These are phyloP conservation scores for Eremomyces bilateralis DNA, from an alignment of 495 filamentous ascomycete genomes.

Conservation along the genomic window DNA sequence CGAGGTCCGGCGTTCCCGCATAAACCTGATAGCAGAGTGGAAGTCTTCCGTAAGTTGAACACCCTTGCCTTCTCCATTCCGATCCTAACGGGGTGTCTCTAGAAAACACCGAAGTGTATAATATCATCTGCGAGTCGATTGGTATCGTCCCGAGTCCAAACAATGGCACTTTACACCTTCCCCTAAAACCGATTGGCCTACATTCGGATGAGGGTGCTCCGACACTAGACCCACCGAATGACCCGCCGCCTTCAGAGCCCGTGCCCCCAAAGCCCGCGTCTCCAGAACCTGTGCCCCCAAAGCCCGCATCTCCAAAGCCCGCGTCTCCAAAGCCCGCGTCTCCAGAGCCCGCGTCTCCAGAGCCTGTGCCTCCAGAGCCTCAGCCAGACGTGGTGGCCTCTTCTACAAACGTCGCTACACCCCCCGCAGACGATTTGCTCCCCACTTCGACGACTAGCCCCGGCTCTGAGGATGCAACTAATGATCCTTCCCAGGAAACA, in stretches of 20 bases:
- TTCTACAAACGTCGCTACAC: too few relatives aligned
- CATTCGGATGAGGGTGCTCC: constrained; percentile 30
- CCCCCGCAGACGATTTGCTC: too few relatives aligned
- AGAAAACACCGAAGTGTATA: constrained; percentile 93
- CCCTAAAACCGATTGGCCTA: constrained; percentile 44
- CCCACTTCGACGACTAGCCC: too few relatives aligned
- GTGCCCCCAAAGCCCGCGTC: too few relatives aligned
- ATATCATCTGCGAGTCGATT: constrained; percentile 73
- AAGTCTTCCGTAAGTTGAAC: constrained; percentile 54
- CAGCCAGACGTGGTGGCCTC: too few relatives aligned
- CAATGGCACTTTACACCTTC: constrained; percentile 73
- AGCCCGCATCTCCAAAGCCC: too few relatives aligned
- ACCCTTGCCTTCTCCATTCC: background rate
- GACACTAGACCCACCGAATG: constrained; percentile 11
- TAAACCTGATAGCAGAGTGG: constrained; percentile 52
- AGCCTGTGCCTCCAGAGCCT: too few relatives aligned
- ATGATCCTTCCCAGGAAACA: too few relatives aligned
- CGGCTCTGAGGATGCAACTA: too few relatives aligned
- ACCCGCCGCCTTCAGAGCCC: constrained; percentile 12
- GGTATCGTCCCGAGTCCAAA: constrained; percentile 45
- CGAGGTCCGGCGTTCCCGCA: constrained; percentile 78
- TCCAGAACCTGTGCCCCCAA: too few relatives aligned
- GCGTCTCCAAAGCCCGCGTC: too few relatives aligned
- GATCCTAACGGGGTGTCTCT: background rate
- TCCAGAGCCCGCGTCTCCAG: too few relatives aligned